Conservation (phyloP, 352 stramenopile species). For the Phytophthora chlamydospora region DNA sequence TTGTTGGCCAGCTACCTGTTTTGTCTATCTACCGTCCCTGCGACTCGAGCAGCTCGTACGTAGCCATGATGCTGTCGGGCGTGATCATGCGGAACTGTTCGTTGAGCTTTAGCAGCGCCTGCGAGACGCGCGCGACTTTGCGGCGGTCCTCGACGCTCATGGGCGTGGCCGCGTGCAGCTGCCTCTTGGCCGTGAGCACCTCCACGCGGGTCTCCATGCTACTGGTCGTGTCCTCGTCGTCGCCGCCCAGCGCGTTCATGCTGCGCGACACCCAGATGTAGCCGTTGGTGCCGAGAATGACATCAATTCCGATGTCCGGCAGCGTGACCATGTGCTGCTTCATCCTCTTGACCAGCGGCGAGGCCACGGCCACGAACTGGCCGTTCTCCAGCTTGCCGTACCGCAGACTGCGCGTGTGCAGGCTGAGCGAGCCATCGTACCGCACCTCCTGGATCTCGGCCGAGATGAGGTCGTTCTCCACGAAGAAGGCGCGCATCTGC, state of each 20-base stretch:
- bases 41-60: constrained; percentile 71
- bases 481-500: constrained; percentile 96
- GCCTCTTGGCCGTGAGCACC: constrained; percentile 90
- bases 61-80: constrained; percentile 91
- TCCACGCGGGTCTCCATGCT: constrained; percentile 90
- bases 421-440: constrained; percentile 92
- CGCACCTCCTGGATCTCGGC: constrained; percentile 89
- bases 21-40: constrained; percentile 28
- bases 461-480: constrained; percentile 96
- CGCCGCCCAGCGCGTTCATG: constrained; percentile 60
- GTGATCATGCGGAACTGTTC: constrained; percentile 91
- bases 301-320: constrained; percentile 76
- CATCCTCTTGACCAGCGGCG: constrained; percentile 91
- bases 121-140: constrained; percentile 88
- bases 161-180: constrained; percentile 83
- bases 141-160: constrained; percentile 83
- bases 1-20: background rate
- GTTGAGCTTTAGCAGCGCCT: constrained; percentile 89
- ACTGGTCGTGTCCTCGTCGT: constrained; percentile 51
- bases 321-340: constrained; percentile 95
- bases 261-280: constrained; percentile 95
- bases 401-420: constrained; percentile 94
- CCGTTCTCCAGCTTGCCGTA: constrained; percentile 97
- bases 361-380: constrained; percentile 89
- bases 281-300: constrained; percentile 96